Base-by-base conservation (phyloP, 1,139 yeast genomes). In the Candida sanyaensis region DNA sequence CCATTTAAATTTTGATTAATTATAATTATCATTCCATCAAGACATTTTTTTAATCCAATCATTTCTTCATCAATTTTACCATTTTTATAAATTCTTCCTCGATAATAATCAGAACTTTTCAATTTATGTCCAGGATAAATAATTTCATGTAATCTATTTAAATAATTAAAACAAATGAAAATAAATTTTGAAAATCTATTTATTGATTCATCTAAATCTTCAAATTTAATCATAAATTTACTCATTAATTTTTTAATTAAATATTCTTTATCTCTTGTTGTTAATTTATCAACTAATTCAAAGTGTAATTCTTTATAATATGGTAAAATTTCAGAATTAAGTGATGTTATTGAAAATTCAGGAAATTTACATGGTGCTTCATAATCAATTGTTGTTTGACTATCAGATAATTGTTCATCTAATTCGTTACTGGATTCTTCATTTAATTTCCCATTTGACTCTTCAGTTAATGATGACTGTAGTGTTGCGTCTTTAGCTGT, bases 21-120 rank as follows among this genome's bases (percentile, higher is more conserved):
- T 12, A 24, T 27, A 11, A 9, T 6, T 11, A 26, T 29, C 45
- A 48, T 45, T 5, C 36, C 41, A 3, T 41, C 44, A 7, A 46
- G 34, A 39, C 41, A 43, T 29, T 44, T 29, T 28, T 41, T 32
- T 12, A 49, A 41, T 13, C 42, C 46, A 17, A 21, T 32, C 47
- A 49, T 39, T n/a, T 39, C 27, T 13, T 46, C 43, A 43, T 49
- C 52, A n/a, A 46, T 33, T 21, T 29, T 17, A 11, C 52, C 50
- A 17, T 41, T 26, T 21, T 29, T 27, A 27, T 21, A 31, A 4
- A 29, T 41, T 39, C 41, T 39, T 7, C 47, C 47, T 23, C 32
- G 12, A 24, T 46, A 45, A 37, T 45, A 43, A 40, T 45, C 39
- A 10, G 45, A 45, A 29, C 44, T 21, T 28, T 45, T 42, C 9